Evolutionary conservation across 768 basidiomycete genomes (phyloP), one percentile per base, ranked within the genome.

Genomic region (Aureoboletus auriporus): DNA sequence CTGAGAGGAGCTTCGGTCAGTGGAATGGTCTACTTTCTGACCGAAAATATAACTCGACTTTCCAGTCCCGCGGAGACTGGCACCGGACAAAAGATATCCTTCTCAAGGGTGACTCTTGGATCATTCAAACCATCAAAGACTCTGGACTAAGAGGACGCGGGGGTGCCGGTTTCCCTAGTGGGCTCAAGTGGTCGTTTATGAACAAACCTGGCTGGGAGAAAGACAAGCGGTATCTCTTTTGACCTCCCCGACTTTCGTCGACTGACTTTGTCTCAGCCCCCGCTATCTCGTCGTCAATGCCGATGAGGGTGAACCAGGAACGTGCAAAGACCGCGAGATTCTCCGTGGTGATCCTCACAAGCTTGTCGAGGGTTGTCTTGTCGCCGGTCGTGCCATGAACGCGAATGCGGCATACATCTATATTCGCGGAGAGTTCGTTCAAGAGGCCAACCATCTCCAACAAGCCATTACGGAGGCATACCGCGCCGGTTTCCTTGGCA

Each of bases 131-230:
- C 38, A 89, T 98, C 62, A 98, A 99, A 68, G 92, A 91, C 61
- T 96, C 93, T 17, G 95, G 95, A 39, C 78, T 98, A 31, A 83
- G 95, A 62, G 95, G 95, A 11, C 85, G 95, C 47, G 95, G 95
- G 44, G 95, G 95, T 44, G 95, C 95, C 36, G 95, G 95, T 27
- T 99, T 99, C 65, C 95, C 95, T 0, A 89, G 86, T 55, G 95
- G 95, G 20, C 75, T 98, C 59, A 97, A 98, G 66, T 97, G 94
- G 94, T 89, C 86, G 61, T 93, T 93, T 67, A 95, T 98, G 95
- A 98, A 99, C 78, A 99, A 98, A 71, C 94, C 93, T n/a, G 84
- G 85, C 26, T 97, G 95, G 95, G 83, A 98, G 74, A 86, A 89
- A 65, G 95, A 97, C 62, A 83, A 82, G 56, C 76, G 91, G 86